These are phyloP conservation scores for Taphrina sp. DNA, from an alignment of 1,139 yeast species.

Conservation along the genomic window DNA sequence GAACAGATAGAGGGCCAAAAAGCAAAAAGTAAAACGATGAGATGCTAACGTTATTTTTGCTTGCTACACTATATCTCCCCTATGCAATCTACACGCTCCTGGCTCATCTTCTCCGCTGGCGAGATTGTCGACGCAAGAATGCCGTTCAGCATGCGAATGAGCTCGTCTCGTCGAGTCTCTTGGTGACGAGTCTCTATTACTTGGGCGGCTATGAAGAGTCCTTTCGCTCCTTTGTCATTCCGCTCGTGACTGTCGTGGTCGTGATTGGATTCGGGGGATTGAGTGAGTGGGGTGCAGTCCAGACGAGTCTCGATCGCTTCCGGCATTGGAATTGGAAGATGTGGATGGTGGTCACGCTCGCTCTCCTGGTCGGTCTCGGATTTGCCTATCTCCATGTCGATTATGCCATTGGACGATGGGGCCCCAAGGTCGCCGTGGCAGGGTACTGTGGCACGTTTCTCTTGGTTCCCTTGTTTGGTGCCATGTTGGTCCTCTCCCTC, in stretches of 20 bases:
- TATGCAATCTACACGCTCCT: conserved; percentile 7
- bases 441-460: conserved; percentile 23
- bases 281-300: conserved; percentile 2
- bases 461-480: conserved; percentile 3
- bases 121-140: conserved; percentile 15
- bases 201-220: conserved; percentile 27
- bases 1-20: too few species aligned
- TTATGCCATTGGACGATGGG: conserved; percentile 21
- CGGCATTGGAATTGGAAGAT: conserved; percentile 18
- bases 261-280: not conserved
- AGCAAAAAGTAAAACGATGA: too few species aligned
- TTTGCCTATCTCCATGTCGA: conserved; percentile 9
- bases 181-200: conserved; percentile 15
- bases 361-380: not conserved
- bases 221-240: conserved; percentile 1
- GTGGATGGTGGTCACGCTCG: not conserved
- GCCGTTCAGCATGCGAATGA: conserved; percentile 28
- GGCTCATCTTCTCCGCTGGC: conserved; percentile 11
- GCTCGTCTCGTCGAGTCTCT: not conserved
- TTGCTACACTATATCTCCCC: conserved; percentile 5
- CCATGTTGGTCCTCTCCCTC: not conserved
- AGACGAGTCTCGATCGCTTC: not conserved
- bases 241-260: conserved; percentile 3
- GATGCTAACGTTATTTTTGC: conserved; percentile 25
- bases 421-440: not conserved